These are phyloP conservation scores for Pseudonectria buxi DNA, from an alignment of 2,329 filamentous ascomycete species.

Conservation along the genomic window DNA sequence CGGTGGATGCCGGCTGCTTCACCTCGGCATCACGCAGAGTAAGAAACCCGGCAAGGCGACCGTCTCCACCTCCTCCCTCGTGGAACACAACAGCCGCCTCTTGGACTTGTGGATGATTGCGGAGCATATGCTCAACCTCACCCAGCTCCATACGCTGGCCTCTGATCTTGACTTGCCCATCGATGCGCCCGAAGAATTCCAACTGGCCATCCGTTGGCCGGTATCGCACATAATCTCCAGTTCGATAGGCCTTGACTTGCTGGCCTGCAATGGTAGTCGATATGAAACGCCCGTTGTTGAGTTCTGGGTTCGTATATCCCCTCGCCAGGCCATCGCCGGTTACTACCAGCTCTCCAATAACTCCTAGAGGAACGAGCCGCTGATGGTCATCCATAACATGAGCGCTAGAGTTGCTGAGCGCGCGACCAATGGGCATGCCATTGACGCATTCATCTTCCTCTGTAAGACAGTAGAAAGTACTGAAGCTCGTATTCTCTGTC, in stretches of 20 bases:
- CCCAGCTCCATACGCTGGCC: conserved; percentile 19
- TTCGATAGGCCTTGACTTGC: conserved; percentile 10
- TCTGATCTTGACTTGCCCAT: conserved; percentile 18
- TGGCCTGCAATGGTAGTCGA: conserved; percentile 3
- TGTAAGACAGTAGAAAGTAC: conserved; percentile 8
- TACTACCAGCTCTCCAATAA: conserved; percentile 20
- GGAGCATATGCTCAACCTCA: not conserved
- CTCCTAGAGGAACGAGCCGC: conserved; percentile 11
- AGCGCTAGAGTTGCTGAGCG: conserved; percentile 15
- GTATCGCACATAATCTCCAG: conserved; percentile 14
- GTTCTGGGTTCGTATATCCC: conserved; percentile 12
- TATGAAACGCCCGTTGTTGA: conserved; percentile 7
- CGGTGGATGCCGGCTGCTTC: no score
- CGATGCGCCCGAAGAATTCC: conserved; percentile 19
- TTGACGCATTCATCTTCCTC: conserved; percentile 2
- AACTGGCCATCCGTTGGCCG: conserved; percentile 11
- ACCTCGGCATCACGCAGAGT: no score
- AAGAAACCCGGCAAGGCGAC: not conserved
- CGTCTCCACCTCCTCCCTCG: no score
- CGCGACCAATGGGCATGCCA: conserved; percentile 16
- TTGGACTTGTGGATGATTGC: not conserved
- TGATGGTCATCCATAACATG: conserved; percentile 12
- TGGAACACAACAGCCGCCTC: conserved; percentile 8
- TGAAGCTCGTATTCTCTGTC: conserved; percentile 15
- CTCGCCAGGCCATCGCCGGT: conserved; percentile 16